These are phyloP conservation scores for Ramaria sp. DNA, from an alignment of 768 basidiomycete genomes.

Conservation along the genomic window DNA sequence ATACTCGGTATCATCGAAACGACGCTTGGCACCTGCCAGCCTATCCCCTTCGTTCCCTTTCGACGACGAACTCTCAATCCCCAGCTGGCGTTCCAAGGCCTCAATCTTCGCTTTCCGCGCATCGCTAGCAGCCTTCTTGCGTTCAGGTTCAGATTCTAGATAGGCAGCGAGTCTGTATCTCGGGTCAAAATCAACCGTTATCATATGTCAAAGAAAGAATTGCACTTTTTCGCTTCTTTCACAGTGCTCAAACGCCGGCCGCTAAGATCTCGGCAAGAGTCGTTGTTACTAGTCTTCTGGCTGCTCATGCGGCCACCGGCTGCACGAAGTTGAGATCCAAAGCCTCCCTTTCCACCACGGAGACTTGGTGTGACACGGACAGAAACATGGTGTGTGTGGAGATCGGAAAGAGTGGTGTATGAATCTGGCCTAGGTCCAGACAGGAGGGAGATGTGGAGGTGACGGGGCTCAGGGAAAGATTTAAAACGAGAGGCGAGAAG, in stretches of 20 bases:
- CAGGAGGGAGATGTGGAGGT: conserved; percentile 32
- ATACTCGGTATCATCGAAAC: conserved; percentile 88
- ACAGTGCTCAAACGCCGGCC: conserved; percentile 87
- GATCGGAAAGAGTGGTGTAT: conserved; percentile 26
- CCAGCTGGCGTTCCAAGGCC: conserved; percentile 73
- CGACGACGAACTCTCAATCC: conserved; percentile 38
- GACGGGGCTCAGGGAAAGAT: conserved; percentile 31
- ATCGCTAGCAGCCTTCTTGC: conserved; percentile 67
- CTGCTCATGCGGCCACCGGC: conserved; percentile 97
- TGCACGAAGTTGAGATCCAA: conserved; percentile 91
- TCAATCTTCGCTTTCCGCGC: conserved; percentile 77
- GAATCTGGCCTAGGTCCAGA: conserved; percentile 22
- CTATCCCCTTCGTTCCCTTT: conserved; percentile 28
- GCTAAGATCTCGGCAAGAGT: conserved; percentile 86
- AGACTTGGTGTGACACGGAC: conserved; percentile 68
- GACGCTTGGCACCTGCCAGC: conserved; percentile 68
- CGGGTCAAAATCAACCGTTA: background rate
- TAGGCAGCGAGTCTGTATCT: conserved; percentile 64
- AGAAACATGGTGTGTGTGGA: conserved; percentile 36
- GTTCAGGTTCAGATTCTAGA: conserved; percentile 73
- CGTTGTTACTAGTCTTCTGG: conserved; percentile 91
- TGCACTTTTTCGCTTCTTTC: conserved; percentile 91
- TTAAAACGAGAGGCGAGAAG: conserved; percentile 38
- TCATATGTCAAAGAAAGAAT: background rate
- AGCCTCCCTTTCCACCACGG: conserved; percentile 92